Conservation (phyloP, 345 rosid genomes). For the Kandelia obovata region DNA sequence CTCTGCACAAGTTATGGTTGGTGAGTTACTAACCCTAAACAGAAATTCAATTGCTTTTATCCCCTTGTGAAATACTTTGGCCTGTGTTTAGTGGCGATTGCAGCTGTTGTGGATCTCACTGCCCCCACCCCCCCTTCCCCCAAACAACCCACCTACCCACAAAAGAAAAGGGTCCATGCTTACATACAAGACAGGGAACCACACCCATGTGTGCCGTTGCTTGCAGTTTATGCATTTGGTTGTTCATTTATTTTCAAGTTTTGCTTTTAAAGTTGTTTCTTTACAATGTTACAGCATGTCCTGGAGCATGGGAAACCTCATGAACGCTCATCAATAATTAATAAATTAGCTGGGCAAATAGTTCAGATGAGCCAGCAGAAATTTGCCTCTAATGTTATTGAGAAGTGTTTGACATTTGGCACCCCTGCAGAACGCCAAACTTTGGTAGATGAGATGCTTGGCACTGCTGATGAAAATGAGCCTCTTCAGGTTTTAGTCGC, state of each 20-base stretch:
- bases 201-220: neutral
- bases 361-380: slow-evolving; percentile 98
- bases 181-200: neutral
- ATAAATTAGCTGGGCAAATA: slow-evolving; percentile 73
- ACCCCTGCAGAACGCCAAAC: slow-evolving; percentile 62
- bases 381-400: slow-evolving; percentile 97
- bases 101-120: neutral
- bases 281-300: slow-evolving; percentile 62
- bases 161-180: no score
- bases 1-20: neutral
- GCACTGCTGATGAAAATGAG: slow-evolving; percentile 92
- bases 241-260: slow-evolving; percentile 2
- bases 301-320: slow-evolving; percentile 90
- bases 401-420: slow-evolving; percentile 86
- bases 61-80: neutral
- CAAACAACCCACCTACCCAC: neutral
- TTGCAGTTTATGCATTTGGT: neutral
- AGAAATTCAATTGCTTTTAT: neutral
- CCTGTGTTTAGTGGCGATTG: neutral
- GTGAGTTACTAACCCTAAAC: neutral
- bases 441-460: slow-evolving; percentile 94
- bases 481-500: slow-evolving; percentile 77
- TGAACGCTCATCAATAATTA: slow-evolving; percentile 76
- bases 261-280: slow-evolving; percentile 6
- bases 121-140: no score